Conservation (phyloP, 2,329 filamentous ascomycete species). For the Colletotrichum godetiae region DNA sequence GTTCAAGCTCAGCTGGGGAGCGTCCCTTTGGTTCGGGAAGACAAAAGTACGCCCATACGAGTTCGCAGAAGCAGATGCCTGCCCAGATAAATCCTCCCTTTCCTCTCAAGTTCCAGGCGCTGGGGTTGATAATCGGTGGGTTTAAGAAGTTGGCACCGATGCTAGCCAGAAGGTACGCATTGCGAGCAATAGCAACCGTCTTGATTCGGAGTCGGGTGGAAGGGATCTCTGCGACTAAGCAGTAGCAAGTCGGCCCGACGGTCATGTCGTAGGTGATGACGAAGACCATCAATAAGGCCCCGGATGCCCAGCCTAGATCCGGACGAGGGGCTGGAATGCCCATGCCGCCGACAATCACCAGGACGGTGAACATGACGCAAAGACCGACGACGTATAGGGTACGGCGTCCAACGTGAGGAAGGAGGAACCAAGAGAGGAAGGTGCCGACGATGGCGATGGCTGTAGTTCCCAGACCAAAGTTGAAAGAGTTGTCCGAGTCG, state of each 20-base stretch:
- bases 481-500: neutral
- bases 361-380: slow-evolving; percentile 50
- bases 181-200: slow-evolving; percentile 18
- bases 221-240: slow-evolving; percentile 15
- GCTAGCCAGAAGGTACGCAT: slow-evolving; percentile 5
- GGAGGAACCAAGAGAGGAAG: slow-evolving; percentile 33
- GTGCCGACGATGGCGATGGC: neutral
- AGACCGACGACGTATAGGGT: slow-evolving; percentile 53
- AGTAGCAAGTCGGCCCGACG: neutral
- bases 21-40: neutral
- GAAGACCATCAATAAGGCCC: neutral
- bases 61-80: neutral
- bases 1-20: neutral
- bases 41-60: neutral
- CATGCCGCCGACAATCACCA: slow-evolving; percentile 35
- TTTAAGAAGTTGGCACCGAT: neutral
- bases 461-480: neutral
- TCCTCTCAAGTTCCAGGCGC: neutral
- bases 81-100: neutral
- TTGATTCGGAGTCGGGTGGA: slow-evolving; percentile 24
- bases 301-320: neutral
- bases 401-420: slow-evolving; percentile 46
- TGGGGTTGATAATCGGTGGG: neutral
- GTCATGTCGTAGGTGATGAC: neutral
- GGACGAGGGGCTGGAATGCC: neutral